Conservation (phyloP, 2,329 filamentous ascomycete species). For the Aspergillus tanneri region DNA sequence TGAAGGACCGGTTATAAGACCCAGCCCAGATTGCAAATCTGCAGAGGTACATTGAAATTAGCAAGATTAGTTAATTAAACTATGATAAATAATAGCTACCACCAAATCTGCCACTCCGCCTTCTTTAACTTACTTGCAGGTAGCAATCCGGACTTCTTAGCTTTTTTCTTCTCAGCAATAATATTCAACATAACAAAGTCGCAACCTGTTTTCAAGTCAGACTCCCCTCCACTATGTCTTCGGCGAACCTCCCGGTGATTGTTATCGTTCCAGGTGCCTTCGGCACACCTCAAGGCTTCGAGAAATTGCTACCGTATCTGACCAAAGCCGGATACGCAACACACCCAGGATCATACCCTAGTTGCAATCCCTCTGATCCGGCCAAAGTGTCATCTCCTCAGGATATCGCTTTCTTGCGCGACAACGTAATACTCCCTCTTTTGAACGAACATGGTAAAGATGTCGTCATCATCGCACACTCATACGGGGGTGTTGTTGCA, state of each 20-base stretch:
- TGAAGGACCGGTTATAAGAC: too few relatives aligned
- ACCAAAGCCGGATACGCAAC: constrained; percentile 8
- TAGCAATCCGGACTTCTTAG: constrained; percentile 3
- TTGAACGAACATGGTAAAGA: constrained; percentile 5
- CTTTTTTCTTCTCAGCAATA: background rate
- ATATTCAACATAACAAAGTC: background rate
- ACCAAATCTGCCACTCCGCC: background rate
- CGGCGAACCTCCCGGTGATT: constrained; percentile 2
- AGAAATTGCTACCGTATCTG: constrained; percentile 3
- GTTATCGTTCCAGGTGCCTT: constrained; percentile 8
- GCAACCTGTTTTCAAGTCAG: background rate
- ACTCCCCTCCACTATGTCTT: background rate
- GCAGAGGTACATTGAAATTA: background rate
- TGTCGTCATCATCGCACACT: constrained; percentile 9
- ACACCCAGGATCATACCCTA: constrained; percentile 7
- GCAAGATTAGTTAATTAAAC: background rate
- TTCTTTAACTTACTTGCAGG: constrained; percentile 3
- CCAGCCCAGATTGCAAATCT: background rate
- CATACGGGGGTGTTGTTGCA: constrained; percentile 9
- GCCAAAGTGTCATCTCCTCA: constrained; percentile 2
- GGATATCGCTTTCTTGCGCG: constrained; percentile 7
- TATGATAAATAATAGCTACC: background rate
- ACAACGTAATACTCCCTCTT: constrained; percentile 6
- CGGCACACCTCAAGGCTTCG: constrained; percentile 9
- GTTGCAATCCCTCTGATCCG: constrained; percentile 9